Evolutionary conservation across 345 rosid species (phyloP), one percentile per base, ranked within the genome.

Genomic region (Populus nigra): DNA sequence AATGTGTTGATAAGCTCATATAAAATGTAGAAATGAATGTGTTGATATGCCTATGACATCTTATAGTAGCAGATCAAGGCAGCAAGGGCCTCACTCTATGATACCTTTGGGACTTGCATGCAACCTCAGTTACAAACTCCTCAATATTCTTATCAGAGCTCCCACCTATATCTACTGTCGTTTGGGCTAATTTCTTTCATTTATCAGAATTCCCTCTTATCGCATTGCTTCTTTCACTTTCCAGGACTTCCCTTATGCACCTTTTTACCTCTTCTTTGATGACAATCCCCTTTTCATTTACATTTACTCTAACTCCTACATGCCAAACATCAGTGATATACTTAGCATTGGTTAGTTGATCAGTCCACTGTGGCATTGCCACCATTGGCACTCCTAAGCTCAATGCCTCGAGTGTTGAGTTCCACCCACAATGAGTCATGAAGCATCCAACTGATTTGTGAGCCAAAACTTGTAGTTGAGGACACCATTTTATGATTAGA

Each of bases 341-440:
- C 84, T 91, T 90, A 2, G 91, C 88, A 70, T 90, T 84, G 2
- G 84, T 83, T 4, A 89, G 81, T 49, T 89, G 90, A 59, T 89
- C 90, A 0, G 87, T 83, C 92, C 88, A 85, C 23, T 83, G 89
- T 4, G 92, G 89, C 88, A 87, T 87, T 45, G 87, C 87, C 75
- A 87, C 88, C 86, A 89, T 86, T 2, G 90, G 89, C 38, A 84
- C 83, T 5, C 89, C 89, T 72, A 89, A 80, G 77, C 83, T 50
- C 83, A 89, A 65, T 1, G 83, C 90, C 80, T 89, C 89, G 22
- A 87, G 77, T 0, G 92, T 89, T 8, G 89, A 87, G 72, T 91
- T 91, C 93, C 93, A 89, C 1, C 92, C 91, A 68, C 90, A 85
- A 22, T 88, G 91, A 2, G 86, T 89, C 39, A 91, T 68, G 76